These are phyloP conservation scores for Solanum chmielewskii DNA, from an alignment of 257 asterid genomes.

Conservation along the genomic window DNA sequence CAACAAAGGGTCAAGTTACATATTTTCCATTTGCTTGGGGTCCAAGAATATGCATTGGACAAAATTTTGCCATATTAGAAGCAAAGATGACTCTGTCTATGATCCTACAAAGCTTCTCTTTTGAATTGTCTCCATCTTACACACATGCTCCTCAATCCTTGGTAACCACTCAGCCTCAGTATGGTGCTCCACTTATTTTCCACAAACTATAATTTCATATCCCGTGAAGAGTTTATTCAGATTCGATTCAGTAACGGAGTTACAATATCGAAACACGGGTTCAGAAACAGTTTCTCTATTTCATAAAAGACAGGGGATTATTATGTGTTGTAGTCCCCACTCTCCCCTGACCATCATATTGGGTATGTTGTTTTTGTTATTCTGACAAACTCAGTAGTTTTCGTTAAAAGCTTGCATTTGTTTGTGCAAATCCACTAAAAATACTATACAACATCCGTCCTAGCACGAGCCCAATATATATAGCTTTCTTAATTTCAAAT, in stretches of 20 bases:
- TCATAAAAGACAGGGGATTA: neutral
- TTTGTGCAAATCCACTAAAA: fast-evolving
- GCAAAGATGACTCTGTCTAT: constrained; percentile 17
- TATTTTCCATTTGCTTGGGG: constrained; percentile 30
- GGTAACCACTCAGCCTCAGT: constrained; percentile 14
- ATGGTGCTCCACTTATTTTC: constrained; percentile 18
- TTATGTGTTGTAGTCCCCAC: neutral
- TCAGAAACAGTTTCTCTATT: no score
- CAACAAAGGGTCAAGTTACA: constrained; percentile 5
- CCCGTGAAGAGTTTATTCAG: neutral
- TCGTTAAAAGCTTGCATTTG: neutral
- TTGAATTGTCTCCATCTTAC: constrained; percentile 21
- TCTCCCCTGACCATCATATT: neutral
- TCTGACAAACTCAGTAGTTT: neutral
- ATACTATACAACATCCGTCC: fast-evolving
- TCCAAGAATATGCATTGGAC: constrained; percentile 28
- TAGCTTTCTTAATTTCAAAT: no score
- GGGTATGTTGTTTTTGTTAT: neutral
- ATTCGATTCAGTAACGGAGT: neutral
- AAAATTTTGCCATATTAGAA: constrained; percentile 19
- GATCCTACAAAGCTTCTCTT: constrained; percentile 20
- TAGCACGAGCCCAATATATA: neutral
- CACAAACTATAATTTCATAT: neutral
- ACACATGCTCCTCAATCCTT: constrained; percentile 14
- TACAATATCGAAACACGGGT: no score